Conservation (phyloP, 2,329 filamentous ascomycete species). For the Ophiosphaerella korrae region DNA sequence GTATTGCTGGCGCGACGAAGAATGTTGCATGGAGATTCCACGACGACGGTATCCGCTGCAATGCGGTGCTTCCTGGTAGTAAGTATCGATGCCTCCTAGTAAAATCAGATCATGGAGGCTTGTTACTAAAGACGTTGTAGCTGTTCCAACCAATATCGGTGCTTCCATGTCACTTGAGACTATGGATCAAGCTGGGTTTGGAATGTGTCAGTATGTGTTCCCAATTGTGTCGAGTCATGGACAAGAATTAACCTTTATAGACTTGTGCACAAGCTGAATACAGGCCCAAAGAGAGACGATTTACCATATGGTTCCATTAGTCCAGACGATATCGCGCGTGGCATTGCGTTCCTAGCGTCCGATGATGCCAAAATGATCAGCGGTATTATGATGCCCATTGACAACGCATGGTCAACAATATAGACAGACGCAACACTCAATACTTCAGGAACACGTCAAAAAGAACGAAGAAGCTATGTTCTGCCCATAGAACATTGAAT, state of each 20-base stretch:
- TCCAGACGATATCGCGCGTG: slow-evolving; percentile 20
- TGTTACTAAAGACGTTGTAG: background rate
- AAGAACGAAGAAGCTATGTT: no score
- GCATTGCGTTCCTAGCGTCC: slow-evolving; percentile 25
- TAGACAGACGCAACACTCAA: background rate
- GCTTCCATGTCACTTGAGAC: slow-evolving; percentile 15
- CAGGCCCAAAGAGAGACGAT: background rate
- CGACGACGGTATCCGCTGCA: slow-evolving; percentile 54
- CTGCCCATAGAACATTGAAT: no score
- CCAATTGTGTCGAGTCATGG: background rate
- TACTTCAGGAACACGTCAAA: no score
- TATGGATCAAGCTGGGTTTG: slow-evolving; percentile 12
- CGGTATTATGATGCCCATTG: slow-evolving; percentile 25
- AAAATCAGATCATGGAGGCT: background rate
- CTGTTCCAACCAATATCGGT: slow-evolving; percentile 23
- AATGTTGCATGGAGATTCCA: slow-evolving; percentile 56
- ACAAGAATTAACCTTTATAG: background rate
- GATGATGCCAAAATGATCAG: slow-evolving; percentile 26
- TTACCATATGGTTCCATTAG: slow-evolving; percentile 6
- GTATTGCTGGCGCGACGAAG: slow-evolving; percentile 54
- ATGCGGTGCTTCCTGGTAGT: slow-evolving; percentile 53
- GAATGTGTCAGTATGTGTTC: slow-evolving; percentile 11
- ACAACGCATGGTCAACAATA: slow-evolving; percentile 29
- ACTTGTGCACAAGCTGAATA: slow-evolving; percentile 2
- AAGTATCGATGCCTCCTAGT: background rate